These are phyloP conservation scores for Penicillium sp. DNA, from an alignment of 2,329 filamentous ascomycete genomes.

Conservation along the genomic window DNA sequence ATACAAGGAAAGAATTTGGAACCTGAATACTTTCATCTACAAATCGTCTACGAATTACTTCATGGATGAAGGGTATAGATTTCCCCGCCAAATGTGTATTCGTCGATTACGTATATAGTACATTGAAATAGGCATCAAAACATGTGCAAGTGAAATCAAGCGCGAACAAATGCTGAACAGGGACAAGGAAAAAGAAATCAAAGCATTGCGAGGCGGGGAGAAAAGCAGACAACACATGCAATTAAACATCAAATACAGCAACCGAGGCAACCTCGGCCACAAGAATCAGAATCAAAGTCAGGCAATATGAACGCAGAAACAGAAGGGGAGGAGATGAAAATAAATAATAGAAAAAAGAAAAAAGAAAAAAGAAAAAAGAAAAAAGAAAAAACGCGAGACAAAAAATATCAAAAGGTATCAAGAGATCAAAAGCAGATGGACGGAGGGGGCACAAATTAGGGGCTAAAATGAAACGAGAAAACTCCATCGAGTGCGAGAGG, in stretches of 20 bases:
- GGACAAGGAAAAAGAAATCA: constrained; percentile 18
- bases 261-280: constrained; percentile 7
- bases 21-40: too few relatives aligned
- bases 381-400: constrained; percentile 11
- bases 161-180: constrained; percentile 27
- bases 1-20: too few relatives aligned
- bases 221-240: constrained; percentile 29
- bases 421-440: constrained; percentile 34
- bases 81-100: constrained; percentile 41
- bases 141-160: constrained; percentile 33
- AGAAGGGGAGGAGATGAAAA: too few relatives aligned
- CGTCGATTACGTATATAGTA: constrained; percentile 46
- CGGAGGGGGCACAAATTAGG: constrained; percentile 39
- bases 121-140: constrained; percentile 38
- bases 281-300: constrained; percentile 29
- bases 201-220: constrained; percentile 24
- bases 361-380: not conserved
- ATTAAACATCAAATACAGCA: constrained; percentile 32
- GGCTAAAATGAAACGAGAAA: constrained; percentile 37
- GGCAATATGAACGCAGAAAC: constrained; percentile 19
- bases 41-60: too few relatives aligned
- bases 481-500: constrained; percentile 45
- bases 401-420: constrained; percentile 38
- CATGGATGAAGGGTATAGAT: not conserved
- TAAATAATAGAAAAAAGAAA: not conserved